Conservation (phyloP, 2,329 filamentous ascomycete genomes). For the Colletotrichum simmondsii region DNA sequence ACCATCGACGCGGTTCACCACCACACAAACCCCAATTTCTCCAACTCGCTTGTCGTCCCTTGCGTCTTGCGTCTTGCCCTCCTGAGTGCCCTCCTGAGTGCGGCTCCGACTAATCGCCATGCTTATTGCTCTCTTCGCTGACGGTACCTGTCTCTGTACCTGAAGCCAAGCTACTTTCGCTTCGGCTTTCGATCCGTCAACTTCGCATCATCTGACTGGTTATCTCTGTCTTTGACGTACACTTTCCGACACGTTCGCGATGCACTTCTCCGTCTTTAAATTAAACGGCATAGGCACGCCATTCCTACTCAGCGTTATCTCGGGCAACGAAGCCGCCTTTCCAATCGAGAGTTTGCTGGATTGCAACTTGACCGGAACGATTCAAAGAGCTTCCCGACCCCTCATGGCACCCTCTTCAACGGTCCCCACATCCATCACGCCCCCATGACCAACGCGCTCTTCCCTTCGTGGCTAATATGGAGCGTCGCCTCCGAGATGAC, state of each 20-base stretch:
- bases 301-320: not conserved
- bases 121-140: not conserved
- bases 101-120: constrained; percentile 8
- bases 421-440: constrained; percentile 31
- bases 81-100: not conserved
- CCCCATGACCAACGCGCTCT: constrained; percentile 30
- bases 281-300: not conserved
- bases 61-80: not conserved
- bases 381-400: constrained; percentile 13
- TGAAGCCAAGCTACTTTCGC: constrained; percentile 28
- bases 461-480: constrained; percentile 35
- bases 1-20: not conserved
- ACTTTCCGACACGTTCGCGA: not conserved
- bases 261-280: constrained; percentile 16
- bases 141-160: constrained; percentile 24
- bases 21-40: constrained; percentile 2
- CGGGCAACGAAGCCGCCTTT: constrained; percentile 19
- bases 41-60: constrained; percentile 22
- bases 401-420: constrained; percentile 25
- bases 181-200: constrained; percentile 3
- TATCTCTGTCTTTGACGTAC: not conserved
- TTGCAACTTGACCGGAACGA: constrained; percentile 12
- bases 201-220: not conserved
- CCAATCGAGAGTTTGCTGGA: constrained; percentile 6
- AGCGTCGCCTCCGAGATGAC: constrained; percentile 36